Evolutionary conservation across 306 rosid species (phyloP), one percentile per base, ranked within the genome.

Genomic region (Macrotyloma uniflorum): DNA sequence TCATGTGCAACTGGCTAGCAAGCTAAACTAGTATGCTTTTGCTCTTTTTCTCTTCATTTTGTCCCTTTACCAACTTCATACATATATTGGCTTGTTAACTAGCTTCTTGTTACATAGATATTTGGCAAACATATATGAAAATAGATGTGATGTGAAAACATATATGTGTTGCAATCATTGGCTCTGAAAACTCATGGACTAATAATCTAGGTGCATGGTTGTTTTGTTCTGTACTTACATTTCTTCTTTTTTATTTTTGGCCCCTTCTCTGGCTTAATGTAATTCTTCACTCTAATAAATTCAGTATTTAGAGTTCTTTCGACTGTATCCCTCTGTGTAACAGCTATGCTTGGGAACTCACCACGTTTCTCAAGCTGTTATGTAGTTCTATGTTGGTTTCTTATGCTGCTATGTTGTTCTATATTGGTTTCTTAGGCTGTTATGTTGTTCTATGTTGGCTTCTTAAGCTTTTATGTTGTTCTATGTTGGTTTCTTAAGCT

Each of bases 21-120:
- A 28, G 72, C 78, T 74, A 70, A 79, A 76, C 74, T 67, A 75
- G 86, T 83, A 80, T 54, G 61, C 15, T 19, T 78, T 78, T 79
- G 26, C 13, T 76, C 33, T 11, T 38, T 68, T 24, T 16, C 11
- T 40, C n/a, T 23, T 68, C 57, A 68, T 24, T 68, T 43, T 22
- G 19, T 18, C 32, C 18, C 36, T 15, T 42, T 65, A 16, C 22
- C 23, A 20, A 18, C 47, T 40, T 66, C 33, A 19, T 66, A 65
- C 23, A 38, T n/a, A 65, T n/a, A 32, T 50, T 36, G 4, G 38
- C 12, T 38, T 38, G 11, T 6, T 40, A 10, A 14, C 11, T 75
- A 75, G 4, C 49, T 49, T 76, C 54, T 35, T 65, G 50, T 76
- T 76, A 67, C 55, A 40, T 36, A 49, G 5, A 51, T 23, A 24